A percentile compares a stretch with the other conserved stretches of the same genome.
Conservation (phyloP, 2,329 filamentous ascomycete species). For the Ascochyta rabiei region DNA sequence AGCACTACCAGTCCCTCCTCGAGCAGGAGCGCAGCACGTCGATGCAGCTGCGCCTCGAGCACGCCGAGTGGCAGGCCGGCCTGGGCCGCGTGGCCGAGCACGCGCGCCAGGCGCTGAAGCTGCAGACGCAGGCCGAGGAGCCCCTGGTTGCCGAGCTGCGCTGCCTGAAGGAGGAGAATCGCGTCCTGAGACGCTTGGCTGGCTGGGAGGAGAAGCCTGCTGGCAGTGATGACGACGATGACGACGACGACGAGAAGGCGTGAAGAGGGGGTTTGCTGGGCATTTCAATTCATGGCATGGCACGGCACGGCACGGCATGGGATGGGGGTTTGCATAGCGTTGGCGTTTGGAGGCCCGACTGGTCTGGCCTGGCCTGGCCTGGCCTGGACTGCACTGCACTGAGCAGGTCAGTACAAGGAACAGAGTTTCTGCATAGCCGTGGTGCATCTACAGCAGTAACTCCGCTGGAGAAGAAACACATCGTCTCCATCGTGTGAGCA, state of each 20-base stretch:
- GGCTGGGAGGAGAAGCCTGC: constrained; percentile 53
- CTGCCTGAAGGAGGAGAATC: constrained; percentile 56
- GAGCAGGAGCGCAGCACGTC: constrained; percentile 52
- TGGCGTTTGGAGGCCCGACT: constrained; percentile 19
- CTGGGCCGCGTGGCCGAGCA: constrained; percentile 52
- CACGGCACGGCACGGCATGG: too few species aligned
- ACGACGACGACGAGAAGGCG: constrained; percentile 24
- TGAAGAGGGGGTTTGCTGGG: background rate
- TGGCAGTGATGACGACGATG: constrained; percentile 51
- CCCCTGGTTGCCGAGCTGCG: constrained; percentile 48
- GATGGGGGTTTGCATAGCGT: constrained; percentile 27
- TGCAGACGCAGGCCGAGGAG: constrained; percentile 46
- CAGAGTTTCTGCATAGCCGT: too few species aligned
- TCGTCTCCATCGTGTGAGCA: too few species aligned
- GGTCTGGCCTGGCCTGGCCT: too few species aligned
- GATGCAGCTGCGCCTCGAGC: constrained; percentile 54
- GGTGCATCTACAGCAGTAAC: too few species aligned
- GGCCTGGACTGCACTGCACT: too few species aligned
- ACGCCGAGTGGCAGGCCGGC: constrained; percentile 57
- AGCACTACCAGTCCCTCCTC: constrained; percentile 55
- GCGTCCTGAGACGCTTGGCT: constrained; percentile 51
- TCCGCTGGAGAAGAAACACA: too few species aligned
- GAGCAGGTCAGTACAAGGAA: too few species aligned
- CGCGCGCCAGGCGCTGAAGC: constrained; percentile 48
- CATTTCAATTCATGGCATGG: too few species aligned